Base-by-base conservation (phyloP, 1,284 basidiomycete genomes). In the Trichosporon inkin region DNA sequence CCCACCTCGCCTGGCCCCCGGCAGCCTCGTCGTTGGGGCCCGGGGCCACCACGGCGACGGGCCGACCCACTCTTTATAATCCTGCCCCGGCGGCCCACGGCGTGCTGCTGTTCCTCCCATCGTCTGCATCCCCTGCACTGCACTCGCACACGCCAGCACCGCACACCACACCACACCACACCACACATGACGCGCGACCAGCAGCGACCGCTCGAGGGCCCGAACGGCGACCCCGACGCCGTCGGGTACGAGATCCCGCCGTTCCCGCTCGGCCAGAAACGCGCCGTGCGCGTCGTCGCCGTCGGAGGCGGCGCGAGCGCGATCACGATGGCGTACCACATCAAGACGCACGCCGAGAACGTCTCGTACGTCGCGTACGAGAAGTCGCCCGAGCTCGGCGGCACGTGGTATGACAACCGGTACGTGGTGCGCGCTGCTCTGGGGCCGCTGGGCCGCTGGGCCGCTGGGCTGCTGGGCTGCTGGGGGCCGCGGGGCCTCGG, bases 331-430 rank as follows among this genome's bases (percentile, higher is more conserved):
- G 60, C 60, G 41, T 62, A 51, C 44, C 53, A 62, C 44, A 52
- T 62, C 56, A 17, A 57, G 53, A 57, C 34, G 38, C 53, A 58
- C 53, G 51, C 57, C 44, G 47, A 55, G 53, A 54, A 62, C 47
- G 53, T 55, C 41, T 53, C 55, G 28, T 47, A 55, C 34, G 53
- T 58, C 37, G 60, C 40, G 53, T 62, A 62, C 24, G 60, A 62
- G 53, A 49, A 40, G 36, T 55, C 28, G 36, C 32, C 44, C 10
- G 60, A 41, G 60, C 56, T 62, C 4, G 60, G 60, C 17, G 60
- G 60, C n/a, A 62, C 60, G n/a, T 62, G 60, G 60, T 40, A 38
- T 16, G 60, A 62, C 19, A 62, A 62, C 56, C 19, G 55, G 55
- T 61, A 20, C 14, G 57, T 36, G 11, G 28, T 3, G 11, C 20